A percentile compares a stretch with the other conserved stretches of the same genome.
Conservation (phyloP, 208 protist species). For the Leishmania major region DNA sequence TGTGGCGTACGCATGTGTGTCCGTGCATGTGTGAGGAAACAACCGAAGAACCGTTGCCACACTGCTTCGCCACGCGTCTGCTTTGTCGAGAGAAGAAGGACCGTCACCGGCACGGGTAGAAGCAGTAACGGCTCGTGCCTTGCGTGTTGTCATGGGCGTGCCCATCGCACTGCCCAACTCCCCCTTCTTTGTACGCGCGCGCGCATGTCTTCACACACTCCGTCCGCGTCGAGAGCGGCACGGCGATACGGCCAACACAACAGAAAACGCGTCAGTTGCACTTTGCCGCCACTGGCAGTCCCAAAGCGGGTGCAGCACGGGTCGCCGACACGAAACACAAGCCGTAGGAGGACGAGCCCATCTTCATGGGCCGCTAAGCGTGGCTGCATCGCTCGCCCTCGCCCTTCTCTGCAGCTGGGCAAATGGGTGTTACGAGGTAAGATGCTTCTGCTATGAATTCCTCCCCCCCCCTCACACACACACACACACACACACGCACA, state of each 20-base stretch:
- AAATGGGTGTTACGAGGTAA: neutral
- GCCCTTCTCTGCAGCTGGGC: neutral
- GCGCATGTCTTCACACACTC: neutral
- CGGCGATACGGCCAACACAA: neutral
- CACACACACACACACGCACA: neutral
- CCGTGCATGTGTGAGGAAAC: conserved; percentile 2
- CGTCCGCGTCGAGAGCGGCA: neutral
- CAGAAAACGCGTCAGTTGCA: neutral
- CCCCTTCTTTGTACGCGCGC: neutral
- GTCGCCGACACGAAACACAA: neutral
- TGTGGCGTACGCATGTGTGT: conserved; percentile 55
- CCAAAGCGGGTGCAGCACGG: neutral
- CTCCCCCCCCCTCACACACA: too few species aligned
- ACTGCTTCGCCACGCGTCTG: neutral
- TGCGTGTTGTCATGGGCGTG: neutral
- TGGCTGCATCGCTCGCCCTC: neutral
- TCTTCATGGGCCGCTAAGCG: neutral
- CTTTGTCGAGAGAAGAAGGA: neutral
- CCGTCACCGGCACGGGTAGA: neutral
- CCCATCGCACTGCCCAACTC: neutral
- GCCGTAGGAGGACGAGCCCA: neutral
- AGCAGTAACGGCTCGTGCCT: neutral
- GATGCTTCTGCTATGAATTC: conserved; percentile 2
- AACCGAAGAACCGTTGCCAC: neutral
- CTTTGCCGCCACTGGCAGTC: neutral